phyloP scores from a whole-genome alignment of 2,329 filamentous ascomycete genomes.

The Monilinia fructicola region DNA sequence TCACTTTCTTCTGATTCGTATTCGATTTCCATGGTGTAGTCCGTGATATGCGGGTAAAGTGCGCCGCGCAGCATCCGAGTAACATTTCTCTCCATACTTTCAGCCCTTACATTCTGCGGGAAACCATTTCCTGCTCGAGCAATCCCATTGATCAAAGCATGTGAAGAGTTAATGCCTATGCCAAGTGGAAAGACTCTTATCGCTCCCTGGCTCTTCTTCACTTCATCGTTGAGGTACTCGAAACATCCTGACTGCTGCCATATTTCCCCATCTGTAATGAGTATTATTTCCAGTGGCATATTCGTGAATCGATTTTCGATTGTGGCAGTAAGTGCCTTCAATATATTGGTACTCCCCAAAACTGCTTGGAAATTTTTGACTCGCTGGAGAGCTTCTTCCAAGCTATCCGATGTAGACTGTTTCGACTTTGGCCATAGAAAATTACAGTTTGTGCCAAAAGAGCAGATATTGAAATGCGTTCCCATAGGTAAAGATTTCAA shows the following conservation, averaged over 20 bases:
- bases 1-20: conserved; percentile 50
- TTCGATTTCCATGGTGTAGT: conserved; percentile 64
- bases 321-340: conserved; percentile 46
- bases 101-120: conserved; percentile 60
- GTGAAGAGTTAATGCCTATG: conserved; percentile 52
- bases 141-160: conserved; percentile 55
- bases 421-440: conserved; percentile 52
- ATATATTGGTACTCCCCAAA: conserved; percentile 57
- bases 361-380: conserved; percentile 47
- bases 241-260: conserved; percentile 50
- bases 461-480: conserved; percentile 68
- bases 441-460: conserved; percentile 53
- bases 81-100: conserved; percentile 68
- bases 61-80: conserved; percentile 73
- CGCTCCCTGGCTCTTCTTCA: conserved; percentile 44
- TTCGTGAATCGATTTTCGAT: conserved; percentile 47
- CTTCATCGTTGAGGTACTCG: conserved; percentile 46
- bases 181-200: conserved; percentile 57
- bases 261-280: conserved; percentile 58
- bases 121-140: conserved; percentile 57
- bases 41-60: conserved; percentile 62
- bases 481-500: conserved; percentile 64
- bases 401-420: conserved; percentile 47
- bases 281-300: conserved; percentile 53
- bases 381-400: conserved; percentile 47